Evolutionary conservation across 2,329 filamentous ascomycete species (phyloP), one percentile per base, ranked within the genome.

Genomic region (Metarhizium anisopliae): DNA sequence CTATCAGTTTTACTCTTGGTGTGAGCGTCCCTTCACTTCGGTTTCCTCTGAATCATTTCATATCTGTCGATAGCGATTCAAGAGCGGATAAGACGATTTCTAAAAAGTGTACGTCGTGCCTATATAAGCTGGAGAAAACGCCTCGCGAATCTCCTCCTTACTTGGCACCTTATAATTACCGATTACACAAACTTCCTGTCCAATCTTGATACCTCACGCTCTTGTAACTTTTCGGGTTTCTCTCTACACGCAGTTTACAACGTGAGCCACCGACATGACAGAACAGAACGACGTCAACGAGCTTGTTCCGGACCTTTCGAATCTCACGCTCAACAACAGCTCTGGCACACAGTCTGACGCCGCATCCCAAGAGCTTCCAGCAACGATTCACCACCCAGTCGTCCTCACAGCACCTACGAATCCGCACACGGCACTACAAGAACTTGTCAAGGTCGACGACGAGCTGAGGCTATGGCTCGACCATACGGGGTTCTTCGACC

Each of bases 391-490:
- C 38, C 53, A 50, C 32, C 18, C 32, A 13, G 53, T 36, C 6
- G 3, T 13, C 7, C 35, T 6, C 25, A 43, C 11, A 14, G 18
- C 49, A 13, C 38, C 30, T 47, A 32, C 35, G 11, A 36, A 52
- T 40, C 30, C 18, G 11, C 51, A 55, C 16, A 16, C n/a, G 1
- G 29, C 32, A 18, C 51, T 51, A 14, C 18, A 47, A 7, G 40
- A 10, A 6, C 54, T 60, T 2, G 32, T 58, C 52, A 6, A 14
- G 43, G 32, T 49, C 8, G 55, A 64, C 30, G 30, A 57, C 7
- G 63, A 66, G 10, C 45, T 67, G 30, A 47, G 40, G n/a, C 55
- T 62, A 14, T 67, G 64, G 65, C 57, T 67, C 14, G 51, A 63
- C n/a, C 55, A 65, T 30, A 66, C 65, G 2, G 51, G 63, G 18